Percentiles rank a stretch among this genome's conserved stretches.
Conservation (phyloP, 352 stramenopile genomes). For the Phytophthora sp. region DNA sequence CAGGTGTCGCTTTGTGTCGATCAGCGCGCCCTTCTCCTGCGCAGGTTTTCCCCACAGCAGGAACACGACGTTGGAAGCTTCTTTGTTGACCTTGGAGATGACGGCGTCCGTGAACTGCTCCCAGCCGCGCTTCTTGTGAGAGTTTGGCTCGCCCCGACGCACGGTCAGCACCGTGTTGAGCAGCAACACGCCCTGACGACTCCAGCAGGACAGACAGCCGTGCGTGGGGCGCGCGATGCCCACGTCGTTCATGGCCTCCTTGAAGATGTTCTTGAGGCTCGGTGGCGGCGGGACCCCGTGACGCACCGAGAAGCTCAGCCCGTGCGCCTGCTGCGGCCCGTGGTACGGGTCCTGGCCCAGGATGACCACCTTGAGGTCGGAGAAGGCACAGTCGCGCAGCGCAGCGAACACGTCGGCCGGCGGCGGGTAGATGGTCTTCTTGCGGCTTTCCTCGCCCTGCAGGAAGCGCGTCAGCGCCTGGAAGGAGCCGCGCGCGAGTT, state of each 20-base stretch:
- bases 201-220: slow-evolving; percentile 94
- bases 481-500: slow-evolving; percentile 59
- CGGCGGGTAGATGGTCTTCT: slow-evolving; percentile 89
- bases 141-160: slow-evolving; percentile 90
- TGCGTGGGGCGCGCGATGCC: slow-evolving; percentile 78
- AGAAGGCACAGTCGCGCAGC: slow-evolving; percentile 89
- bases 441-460: slow-evolving; percentile 55
- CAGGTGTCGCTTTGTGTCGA: slow-evolving; percentile 83
- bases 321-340: slow-evolving; percentile 84
- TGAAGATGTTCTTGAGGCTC: slow-evolving; percentile 98
- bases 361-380: slow-evolving; percentile 93
- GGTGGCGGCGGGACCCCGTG: slow-evolving; percentile 91
- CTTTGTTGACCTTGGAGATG: slow-evolving; percentile 83
- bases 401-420: slow-evolving; percentile 88
- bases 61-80: slow-evolving; percentile 94
- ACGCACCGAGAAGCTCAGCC: slow-evolving; percentile 92
- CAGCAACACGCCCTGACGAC: slow-evolving; percentile 96
- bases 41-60: slow-evolving; percentile 98
- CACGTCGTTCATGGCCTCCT: slow-evolving; percentile 92
- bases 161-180: slow-evolving; percentile 99
- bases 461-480: slow-evolving; percentile 53
- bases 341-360: slow-evolving; percentile 94
- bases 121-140: slow-evolving; percentile 97
- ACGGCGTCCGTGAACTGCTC: slow-evolving; percentile 97
- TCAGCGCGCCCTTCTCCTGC: slow-evolving; percentile 78